Conservation (phyloP, 2,329 filamentous ascomycete genomes). For the Diplodia seriata region DNA sequence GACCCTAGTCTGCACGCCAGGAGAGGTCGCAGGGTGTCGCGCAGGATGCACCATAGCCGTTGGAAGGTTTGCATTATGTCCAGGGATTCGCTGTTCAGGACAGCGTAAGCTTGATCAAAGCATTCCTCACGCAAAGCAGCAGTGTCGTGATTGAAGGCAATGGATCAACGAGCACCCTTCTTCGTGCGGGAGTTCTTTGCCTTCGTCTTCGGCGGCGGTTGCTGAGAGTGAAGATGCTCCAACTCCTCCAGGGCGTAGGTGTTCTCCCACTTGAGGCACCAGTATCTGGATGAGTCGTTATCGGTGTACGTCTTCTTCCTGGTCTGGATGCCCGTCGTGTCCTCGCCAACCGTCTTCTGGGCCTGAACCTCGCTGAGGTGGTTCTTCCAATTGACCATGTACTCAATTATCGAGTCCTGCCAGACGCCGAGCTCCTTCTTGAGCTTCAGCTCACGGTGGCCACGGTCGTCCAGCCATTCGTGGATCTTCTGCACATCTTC, state of each 20-base stretch:
- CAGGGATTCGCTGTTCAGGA: too few species aligned
- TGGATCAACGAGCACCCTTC: slow-evolving; percentile 7
- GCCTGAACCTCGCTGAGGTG: slow-evolving; percentile 68
- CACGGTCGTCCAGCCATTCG: slow-evolving; percentile 86
- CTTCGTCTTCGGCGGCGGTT: slow-evolving; percentile 56
- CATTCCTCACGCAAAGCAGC: not conserved
- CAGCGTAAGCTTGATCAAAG: not conserved
- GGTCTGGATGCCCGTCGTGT: slow-evolving; percentile 65
- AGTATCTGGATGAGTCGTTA: slow-evolving; percentile 59
- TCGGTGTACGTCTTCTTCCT: slow-evolving; percentile 67
- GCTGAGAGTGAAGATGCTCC: slow-evolving; percentile 67
- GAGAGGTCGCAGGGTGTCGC: not conserved
- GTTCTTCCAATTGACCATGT: slow-evolving; percentile 80
- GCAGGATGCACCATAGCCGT: not conserved
- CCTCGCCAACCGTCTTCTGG: slow-evolving; percentile 58
- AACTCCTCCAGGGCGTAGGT: slow-evolving; percentile 63
- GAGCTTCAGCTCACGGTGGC: slow-evolving; percentile 83
- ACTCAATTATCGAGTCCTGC: slow-evolving; percentile 74
- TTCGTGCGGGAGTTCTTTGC: slow-evolving; percentile 31
- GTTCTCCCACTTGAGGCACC: slow-evolving; percentile 72
- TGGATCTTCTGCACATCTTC: slow-evolving; percentile 79
- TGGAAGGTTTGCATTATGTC: not conserved
- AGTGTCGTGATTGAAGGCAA: not conserved
- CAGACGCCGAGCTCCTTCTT: slow-evolving; percentile 83
- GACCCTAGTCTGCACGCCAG: not conserved